Evolutionary conservation across 208 protist species (phyloP).

Genomic region (Tetramitus jugosus): DNA sequence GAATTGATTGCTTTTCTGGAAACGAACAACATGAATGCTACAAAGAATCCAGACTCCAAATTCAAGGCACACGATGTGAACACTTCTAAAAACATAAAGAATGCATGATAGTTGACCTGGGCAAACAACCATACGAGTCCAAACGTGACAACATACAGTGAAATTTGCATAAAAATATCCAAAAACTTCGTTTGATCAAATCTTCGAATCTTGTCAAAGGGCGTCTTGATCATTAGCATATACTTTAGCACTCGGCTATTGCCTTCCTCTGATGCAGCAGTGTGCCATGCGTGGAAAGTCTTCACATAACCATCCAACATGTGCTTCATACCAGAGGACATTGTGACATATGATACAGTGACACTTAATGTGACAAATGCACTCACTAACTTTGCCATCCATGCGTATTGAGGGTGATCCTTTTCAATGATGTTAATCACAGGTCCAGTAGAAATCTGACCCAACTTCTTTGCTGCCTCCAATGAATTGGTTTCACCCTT

Average conservation of each 20-base stretch:
- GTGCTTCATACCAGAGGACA: conserved; percentile 49
- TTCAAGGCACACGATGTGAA: not conserved
- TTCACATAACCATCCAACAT: conserved; percentile 37
- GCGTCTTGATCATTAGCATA: too few species aligned
- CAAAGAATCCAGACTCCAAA: not conserved
- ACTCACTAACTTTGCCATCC: conserved; percentile 38
- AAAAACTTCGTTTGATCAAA: too few species aligned
- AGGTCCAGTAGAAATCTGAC: conserved; percentile 40
- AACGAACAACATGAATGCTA: not conserved
- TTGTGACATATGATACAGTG: conserved; percentile 46
- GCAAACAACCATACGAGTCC: not conserved
- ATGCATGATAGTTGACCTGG: not conserved
- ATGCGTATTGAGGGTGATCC: conserved; percentile 37
- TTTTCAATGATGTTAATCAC: conserved; percentile 41
- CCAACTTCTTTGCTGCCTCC: conserved; percentile 8
- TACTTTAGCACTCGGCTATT: too few species aligned
- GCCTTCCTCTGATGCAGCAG: too few species aligned
- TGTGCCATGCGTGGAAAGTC: not conserved
- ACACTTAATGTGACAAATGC: conserved; percentile 48
- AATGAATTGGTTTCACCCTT: conserved; percentile 13
- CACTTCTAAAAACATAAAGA: not conserved
- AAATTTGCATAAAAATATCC: not conserved
- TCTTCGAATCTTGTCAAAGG: too few species aligned
- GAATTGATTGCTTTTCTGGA: not conserved
- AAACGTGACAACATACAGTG: not conserved